Evolutionary conservation across 2,329 filamentous ascomycete genomes (phyloP), one percentile per base, ranked within the genome.

Genomic region (Phaeophleospora eucalypticola): DNA sequence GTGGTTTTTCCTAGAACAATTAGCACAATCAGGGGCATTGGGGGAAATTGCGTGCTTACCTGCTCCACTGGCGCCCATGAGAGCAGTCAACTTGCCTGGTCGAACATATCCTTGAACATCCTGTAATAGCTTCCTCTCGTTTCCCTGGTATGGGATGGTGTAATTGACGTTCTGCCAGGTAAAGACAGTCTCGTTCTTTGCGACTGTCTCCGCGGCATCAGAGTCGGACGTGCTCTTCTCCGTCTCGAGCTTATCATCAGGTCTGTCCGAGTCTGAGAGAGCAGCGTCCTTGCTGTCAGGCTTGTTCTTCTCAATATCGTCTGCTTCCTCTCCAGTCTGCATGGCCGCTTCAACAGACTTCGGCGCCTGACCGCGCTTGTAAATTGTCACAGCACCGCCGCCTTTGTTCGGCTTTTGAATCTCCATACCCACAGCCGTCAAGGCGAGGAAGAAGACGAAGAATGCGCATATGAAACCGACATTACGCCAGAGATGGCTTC

Each of bases 1-100:
- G 87, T 91, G 0, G 87, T 91, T 70, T 93, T 93, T 7, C 24
- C 24, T 29, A 12, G n/a, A n/a, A n/a, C n/a, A n/a, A n/a, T n/a
- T n/a, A n/a, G n/a, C n/a, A n/a, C n/a, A n/a, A n/a, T n/a, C n/a
- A n/a, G n/a, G n/a, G n/a, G n/a, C n/a, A n/a, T n/a, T n/a, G n/a
- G n/a, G n/a, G n/a, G n/a, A n/a, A n/a, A n/a, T n/a, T n/a, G n/a
- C n/a, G n/a, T n/a, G n/a, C n/a, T n/a, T 29, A 41, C 87, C 87
- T 4, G 87, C 87, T 10, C 78, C 78, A 2, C 72, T 76, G n/a
- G 71, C 71, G 1, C 71, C 73, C 71, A 74, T 75, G 41, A 76
- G 55, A 12, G 72, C 72, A 1, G 71, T 73, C 32, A 75, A 48
- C 37, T 69, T 66, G 4, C 72, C 72, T 2, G 90, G 89, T 68